Base-by-base conservation (phyloP, 768 basidiomycete species). In the Naematelia aurantialba region DNA sequence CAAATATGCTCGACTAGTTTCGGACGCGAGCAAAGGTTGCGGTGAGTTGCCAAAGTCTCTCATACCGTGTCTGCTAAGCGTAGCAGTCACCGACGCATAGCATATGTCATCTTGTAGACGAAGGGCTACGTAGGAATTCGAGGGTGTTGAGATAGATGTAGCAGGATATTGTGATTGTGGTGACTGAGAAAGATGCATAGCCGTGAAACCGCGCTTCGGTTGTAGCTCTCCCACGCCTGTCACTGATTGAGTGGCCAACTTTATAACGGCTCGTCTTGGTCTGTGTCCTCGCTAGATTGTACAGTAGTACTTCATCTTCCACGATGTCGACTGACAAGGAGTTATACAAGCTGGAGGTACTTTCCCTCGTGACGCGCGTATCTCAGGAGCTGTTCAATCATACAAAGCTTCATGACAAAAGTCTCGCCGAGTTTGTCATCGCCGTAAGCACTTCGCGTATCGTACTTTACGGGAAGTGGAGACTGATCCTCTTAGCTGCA, bases 391-490 rank as follows among this genome's bases (percentile, higher is more conserved):
- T 97, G 47, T 85, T 87, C 78, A 97, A 96, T 69, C 85, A 97
- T 74, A 80, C 79, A 1, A 77, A 78, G 14, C 77, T 89, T 34
- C 88, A 86, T 74, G 93, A 99, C 82, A 94, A 93, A 75, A 87
- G 88, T 2, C 82, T 94, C 48, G 92, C 96, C 12, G 94, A 98
- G 79, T 99, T 93, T 76, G 85, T 98, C 62, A 91, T 99, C 64
- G 80, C 83, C 63, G 73, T 75, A 56, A 67, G 73, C 72, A 30
- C 14, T 14, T 26, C n/a, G 44, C 25, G n/a, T 45, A 12, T 10
- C 1, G 4, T 8, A 10, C 25, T 5, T 10, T 5, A 12, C 44
- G 50, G 45, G 52, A 53, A 29, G n/a, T n/a, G n/a, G n/a, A 56
- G 57, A 54, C 55, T 30, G 31, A 52, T 24, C 22, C 2, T 31